Evolutionary conservation across 176 grass and related monocot species (phyloP), one percentile per base, ranked within the genome.

Genomic region (Chrysopogon serrulatus): DNA sequence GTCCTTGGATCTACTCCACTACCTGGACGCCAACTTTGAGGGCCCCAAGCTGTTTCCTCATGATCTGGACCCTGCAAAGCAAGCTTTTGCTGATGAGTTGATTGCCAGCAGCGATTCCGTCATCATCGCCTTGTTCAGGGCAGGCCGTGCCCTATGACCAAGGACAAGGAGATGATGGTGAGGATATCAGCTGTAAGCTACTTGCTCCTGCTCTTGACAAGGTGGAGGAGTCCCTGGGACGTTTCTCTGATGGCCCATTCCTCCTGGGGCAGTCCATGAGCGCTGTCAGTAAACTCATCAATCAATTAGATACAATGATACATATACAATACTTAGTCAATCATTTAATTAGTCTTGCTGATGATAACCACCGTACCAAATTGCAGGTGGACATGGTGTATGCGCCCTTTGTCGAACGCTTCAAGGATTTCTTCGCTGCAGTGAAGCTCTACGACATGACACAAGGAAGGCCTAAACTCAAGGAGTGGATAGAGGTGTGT

Each of bases 161-260:
- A n/a, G n/a, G n/a, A n/a, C n/a, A n/a, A n/a, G n/a, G n/a, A n/a
- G n/a, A n/a, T n/a, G n/a, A n/a, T n/a, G n/a, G n/a, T n/a, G n/a
- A n/a, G n/a, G n/a, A n/a, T n/a, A n/a, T n/a, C n/a, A n/a, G n/a
- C n/a, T n/a, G 21, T 41, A 45, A 41, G 43, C 27, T 73, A 48
- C 27, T 74, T 76, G 76, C 82, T 44, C 75, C 76, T 76, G 77
- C 76, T 34, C 57, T 80, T 5, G n/a, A 89, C 37, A 89, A 85
- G 45, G 19, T 89, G 16, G 82, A 89, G 79, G 76, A 76, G 18
- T 61, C 69, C 35, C 69, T 84, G 27, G 64, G 37, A 21, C 77
- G 73, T 33, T 89, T 89, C 72, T 48, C 71, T 24, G 87, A 89
- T 39, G 87, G 87, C 13, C 87, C 82, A 10, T 89, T 89, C 44